Evolutionary conservation across 139 green algal species (phyloP), one percentile per base, ranked within the genome.

Genomic region (Astrephomene gubernaculifera): DNA sequence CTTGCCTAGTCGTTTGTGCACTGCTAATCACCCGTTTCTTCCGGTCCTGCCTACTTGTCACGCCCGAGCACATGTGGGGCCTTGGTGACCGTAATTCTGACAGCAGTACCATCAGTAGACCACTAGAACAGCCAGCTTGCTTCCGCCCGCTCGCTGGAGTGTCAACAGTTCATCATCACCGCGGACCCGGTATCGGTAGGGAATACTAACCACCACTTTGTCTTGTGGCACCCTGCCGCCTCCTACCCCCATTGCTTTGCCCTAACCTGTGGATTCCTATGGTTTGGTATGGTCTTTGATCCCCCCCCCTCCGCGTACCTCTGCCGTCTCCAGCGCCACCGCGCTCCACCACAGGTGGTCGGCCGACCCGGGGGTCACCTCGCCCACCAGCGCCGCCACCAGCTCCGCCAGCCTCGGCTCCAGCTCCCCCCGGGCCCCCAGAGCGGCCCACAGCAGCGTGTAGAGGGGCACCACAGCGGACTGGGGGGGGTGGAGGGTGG

Each of bases 341-440:
- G 17, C 54, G 14, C 65, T 54, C 86, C 86, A 90, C n/a, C 71
- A 86, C 39, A 90, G 38, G 67, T 90, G 81, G 27, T 90, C 86
- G 29, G 39, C 44, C 31, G 75, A 83, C 35, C 86, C 86, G 17
- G 86, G 86, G 12, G 64, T 35, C 49, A 87, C 86, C 4, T 85
- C 74, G 0, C 52, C 74, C 25, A 85, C 73, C 44, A 90, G 71
- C 31, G 87, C 82, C 21, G 82, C 76, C 75, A 90, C 63, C 76
- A 90, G 29, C 75, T 90, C 87, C 38, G 84, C 63, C 69, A 86
- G 64, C 29, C 76, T 69, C 21, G 87, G 75, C 52, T 90, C 74
- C n/a, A 54, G 25, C 60, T 87, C 82, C n/a, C 87, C 87, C 63
- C 24, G 44, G 1, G 82, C 68, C 19, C 75, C 87, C 43, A 83